A percentile compares a stretch with the other conserved stretches of the same genome.
phyloP scores from a whole-genome alignment of 345 rosid genomes.

The Stellera chamaejasme region DNA sequence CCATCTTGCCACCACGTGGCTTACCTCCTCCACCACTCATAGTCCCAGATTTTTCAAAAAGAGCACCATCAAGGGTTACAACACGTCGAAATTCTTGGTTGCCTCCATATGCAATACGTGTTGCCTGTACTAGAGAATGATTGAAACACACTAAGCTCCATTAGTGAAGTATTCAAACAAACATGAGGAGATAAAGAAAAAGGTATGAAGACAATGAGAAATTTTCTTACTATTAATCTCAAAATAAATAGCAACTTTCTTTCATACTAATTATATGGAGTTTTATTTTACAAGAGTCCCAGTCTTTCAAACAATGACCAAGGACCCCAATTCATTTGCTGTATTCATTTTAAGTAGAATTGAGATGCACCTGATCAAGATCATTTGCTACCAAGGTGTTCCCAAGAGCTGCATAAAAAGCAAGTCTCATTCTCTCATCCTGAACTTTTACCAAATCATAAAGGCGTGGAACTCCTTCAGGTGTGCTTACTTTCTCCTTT shows the following conservation, averaged over 20 bases:
- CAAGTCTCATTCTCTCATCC: slow-evolving; percentile 91
- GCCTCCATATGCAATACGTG: slow-evolving; percentile 81
- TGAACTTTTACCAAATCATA: slow-evolving; percentile 79
- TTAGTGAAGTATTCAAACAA: too few species aligned
- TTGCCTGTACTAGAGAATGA: slow-evolving; percentile 45
- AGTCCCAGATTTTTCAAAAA: slow-evolving; percentile 94
- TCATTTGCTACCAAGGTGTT: slow-evolving; percentile 82
- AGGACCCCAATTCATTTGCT: too few species aligned
- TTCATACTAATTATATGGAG: too few species aligned
- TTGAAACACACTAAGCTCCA: neutral
- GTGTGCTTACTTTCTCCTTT: slow-evolving; percentile 61
- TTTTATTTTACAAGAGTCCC: too few species aligned
- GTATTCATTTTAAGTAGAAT: slow-evolving; percentile 6
- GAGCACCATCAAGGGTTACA: slow-evolving; percentile 92
- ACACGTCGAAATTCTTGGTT: slow-evolving; percentile 79
- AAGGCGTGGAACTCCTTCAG: slow-evolving; percentile 90
- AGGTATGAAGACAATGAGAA: too few species aligned
- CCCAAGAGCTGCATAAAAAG: slow-evolving; percentile 76
- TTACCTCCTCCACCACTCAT: slow-evolving; percentile 98
- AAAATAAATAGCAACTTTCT: too few species aligned
- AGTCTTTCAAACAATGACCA: too few species aligned
- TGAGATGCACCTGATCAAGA: slow-evolving; percentile 73
- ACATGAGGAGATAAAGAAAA: too few species aligned
- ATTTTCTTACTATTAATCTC: too few species aligned
- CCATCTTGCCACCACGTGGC: slow-evolving; percentile 98